phyloP scores from a whole-genome alignment of 257 asterid genomes.

The Asclepias syriaca region DNA sequence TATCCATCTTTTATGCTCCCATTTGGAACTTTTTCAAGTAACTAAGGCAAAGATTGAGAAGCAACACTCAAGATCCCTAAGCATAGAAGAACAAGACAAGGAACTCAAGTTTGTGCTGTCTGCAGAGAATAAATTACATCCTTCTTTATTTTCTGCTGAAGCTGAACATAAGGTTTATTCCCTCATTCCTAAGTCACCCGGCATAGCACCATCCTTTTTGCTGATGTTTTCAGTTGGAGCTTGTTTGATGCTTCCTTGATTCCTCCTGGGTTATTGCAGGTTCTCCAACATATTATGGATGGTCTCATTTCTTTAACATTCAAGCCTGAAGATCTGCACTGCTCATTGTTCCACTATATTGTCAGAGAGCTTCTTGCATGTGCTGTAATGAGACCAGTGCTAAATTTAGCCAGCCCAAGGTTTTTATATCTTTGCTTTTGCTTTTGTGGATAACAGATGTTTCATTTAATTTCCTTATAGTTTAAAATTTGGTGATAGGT shows the following conservation, averaged over 20 bases:
- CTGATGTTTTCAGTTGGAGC: background rate
- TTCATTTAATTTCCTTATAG: constrained; percentile 25
- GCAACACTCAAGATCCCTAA: constrained; percentile 42
- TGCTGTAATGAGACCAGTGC: constrained; percentile 83
- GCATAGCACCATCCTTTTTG: background rate
- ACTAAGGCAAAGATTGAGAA: constrained; percentile 58
- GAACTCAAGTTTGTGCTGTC: constrained; percentile 67
- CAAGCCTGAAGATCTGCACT: constrained; percentile 69
- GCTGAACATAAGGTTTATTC: constrained; percentile 88
- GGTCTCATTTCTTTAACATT: constrained; percentile 78
- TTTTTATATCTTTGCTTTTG: constrained; percentile 21
- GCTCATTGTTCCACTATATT: constrained; percentile 73
- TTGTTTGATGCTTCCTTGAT: background rate
- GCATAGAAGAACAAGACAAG: constrained; percentile 63
- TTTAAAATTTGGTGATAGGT: constrained; percentile 54
- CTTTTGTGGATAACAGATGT: constrained; percentile 12
- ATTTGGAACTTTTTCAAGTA: constrained; percentile 76
- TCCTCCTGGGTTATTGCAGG: constrained; percentile 47
- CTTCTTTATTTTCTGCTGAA: constrained; percentile 87
- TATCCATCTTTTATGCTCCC: constrained; percentile 47
- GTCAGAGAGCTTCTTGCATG: constrained; percentile 90
- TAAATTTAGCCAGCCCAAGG: constrained; percentile 93
- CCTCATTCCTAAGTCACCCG: constrained; percentile 7
- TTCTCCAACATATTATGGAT: constrained; percentile 91
- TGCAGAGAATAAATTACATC: constrained; percentile 84